These are phyloP conservation scores for Penicillium sp. DNA, from an alignment of 2,329 filamentous ascomycete species.

Conservation along the genomic window DNA sequence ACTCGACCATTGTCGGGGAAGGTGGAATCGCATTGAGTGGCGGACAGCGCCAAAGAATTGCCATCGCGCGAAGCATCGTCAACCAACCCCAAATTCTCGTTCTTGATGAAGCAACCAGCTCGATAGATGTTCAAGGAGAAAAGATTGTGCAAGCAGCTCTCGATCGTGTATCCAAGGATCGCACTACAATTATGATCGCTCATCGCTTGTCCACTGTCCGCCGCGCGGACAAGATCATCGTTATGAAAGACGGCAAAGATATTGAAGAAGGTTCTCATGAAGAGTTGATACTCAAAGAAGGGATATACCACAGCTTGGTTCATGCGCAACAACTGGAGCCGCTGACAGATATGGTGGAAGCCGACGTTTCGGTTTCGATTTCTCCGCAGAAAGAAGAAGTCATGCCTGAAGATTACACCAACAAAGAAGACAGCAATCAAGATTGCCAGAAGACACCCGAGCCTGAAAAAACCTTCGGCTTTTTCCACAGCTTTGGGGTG, in stretches of 20 bases:
- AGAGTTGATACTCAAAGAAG: constrained; percentile 59
- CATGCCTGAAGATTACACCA: background rate
- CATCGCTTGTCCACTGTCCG: constrained; percentile 70
- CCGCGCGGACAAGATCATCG: constrained; percentile 75
- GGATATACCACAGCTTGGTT: constrained; percentile 68
- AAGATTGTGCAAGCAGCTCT: constrained; percentile 56
- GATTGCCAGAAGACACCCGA: background rate
- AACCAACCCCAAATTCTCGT: constrained; percentile 65
- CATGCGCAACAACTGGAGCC: constrained; percentile 40
- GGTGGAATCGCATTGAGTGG: constrained; percentile 74
- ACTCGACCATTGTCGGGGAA: constrained; percentile 73
- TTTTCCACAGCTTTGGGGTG: background rate
- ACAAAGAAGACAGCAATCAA: background rate
- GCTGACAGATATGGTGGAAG: background rate
- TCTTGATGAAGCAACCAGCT: constrained; percentile 74
- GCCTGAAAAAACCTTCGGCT: background rate
- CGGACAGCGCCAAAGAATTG: constrained; percentile 81
- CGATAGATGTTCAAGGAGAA: constrained; percentile 58
- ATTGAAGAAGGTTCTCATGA: constrained; percentile 75
- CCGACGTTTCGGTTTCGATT: background rate
- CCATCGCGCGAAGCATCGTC: constrained; percentile 70
- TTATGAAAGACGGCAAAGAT: constrained; percentile 68
- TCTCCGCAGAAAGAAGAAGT: background rate
- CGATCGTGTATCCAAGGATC: constrained; percentile 54
- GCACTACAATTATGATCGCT: constrained; percentile 76